phyloP scores from a whole-genome alignment of 2,329 filamentous ascomycete genomes.

The Cercospora brassicicola region DNA sequence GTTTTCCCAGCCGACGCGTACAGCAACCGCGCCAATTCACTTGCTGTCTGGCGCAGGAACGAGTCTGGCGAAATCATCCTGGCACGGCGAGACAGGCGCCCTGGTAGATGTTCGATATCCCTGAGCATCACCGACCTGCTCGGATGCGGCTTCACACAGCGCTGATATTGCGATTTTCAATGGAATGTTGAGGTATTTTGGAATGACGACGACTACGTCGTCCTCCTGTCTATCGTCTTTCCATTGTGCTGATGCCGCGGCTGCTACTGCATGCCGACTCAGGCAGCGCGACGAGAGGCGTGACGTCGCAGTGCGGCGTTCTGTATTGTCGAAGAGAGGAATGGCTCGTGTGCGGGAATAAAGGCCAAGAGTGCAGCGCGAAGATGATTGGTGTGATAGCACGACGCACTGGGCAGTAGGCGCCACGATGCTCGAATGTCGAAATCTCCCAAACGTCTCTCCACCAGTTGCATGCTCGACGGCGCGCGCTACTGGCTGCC shows the following conservation, averaged over 20 bases:
- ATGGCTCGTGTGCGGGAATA: slow-evolving; percentile 1
- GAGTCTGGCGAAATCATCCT: slow-evolving; percentile 8
- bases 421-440: slow-evolving; percentile 8
- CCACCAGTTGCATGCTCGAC: slow-evolving; percentile 3
- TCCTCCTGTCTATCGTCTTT: background rate
- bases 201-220: background rate
- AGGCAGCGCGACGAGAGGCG: background rate
- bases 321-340: slow-evolving; percentile 8
- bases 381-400: background rate
- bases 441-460: slow-evolving; percentile 14
- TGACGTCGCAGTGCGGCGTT: slow-evolving; percentile 1
- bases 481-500: background rate
- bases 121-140: slow-evolving; percentile 1
- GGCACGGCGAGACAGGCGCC: background rate
- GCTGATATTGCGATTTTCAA: slow-evolving; percentile 3
- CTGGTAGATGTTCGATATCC: slow-evolving; percentile 7
- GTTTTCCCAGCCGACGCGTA: background rate
- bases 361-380: background rate
- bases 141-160: background rate
- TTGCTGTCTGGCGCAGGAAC: background rate
- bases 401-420: background rate
- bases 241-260: background rate
- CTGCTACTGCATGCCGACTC: background rate
- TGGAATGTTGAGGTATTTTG: background rate
- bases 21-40: background rate